Conservation (phyloP, 176 grass and related monocot species). For the Oryza coarctata region DNA sequence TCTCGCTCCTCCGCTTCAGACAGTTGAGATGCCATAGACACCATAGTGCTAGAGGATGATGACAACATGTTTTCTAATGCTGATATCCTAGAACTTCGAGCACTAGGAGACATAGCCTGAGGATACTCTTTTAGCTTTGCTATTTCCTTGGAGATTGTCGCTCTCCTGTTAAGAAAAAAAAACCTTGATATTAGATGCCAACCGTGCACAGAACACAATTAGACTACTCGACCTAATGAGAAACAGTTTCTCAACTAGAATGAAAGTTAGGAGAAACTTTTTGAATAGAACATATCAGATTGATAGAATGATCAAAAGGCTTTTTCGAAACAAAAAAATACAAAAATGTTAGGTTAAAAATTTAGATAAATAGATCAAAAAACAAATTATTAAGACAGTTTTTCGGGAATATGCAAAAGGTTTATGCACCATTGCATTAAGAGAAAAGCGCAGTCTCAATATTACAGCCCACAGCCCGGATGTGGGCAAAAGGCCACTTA, state of each 20-base stretch:
- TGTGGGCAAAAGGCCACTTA: too few relatives aligned
- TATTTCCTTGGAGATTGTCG: conserved; percentile 84
- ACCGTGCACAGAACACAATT: not conserved
- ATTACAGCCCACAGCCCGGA: too few relatives aligned
- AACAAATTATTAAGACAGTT: too few relatives aligned
- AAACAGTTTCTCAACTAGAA: conserved; percentile 3
- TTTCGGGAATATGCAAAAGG: too few relatives aligned
- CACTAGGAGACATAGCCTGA: conserved; percentile 94
- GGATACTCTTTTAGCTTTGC: conserved; percentile 84
- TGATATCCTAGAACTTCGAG: conserved; percentile 86
- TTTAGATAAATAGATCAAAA: not conserved
- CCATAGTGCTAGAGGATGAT: conserved; percentile 76
- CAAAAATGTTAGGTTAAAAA: not conserved
- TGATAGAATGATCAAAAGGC: not conserved
- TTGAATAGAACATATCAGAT: not conserved
- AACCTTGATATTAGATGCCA: not conserved
- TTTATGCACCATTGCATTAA: too few relatives aligned
- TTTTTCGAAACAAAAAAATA: too few relatives aligned
- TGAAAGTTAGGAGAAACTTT: not conserved
- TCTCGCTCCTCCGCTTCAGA: conserved; percentile 90
- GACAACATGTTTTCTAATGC: conserved; percentile 92
- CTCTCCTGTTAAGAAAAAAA: conserved; percentile 54
- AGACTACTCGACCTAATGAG: not conserved
- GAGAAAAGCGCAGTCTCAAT: too few relatives aligned
- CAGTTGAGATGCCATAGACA: conserved; percentile 87